Evolutionary conservation across 768 basidiomycete species (phyloP).

Genomic region (Suillus placidus): DNA sequence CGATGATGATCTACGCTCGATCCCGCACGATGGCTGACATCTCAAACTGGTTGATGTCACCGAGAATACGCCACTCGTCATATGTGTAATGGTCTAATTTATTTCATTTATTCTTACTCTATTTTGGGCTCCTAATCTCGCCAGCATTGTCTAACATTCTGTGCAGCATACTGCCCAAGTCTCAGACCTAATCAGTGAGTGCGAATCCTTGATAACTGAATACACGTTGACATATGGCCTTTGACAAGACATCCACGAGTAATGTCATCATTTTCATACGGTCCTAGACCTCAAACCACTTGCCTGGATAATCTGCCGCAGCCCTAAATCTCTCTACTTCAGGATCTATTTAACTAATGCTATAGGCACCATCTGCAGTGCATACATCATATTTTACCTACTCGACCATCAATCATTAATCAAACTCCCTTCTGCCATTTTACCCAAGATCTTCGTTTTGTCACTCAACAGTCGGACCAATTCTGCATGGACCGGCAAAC

Average conservation of each 20-base stretch:
- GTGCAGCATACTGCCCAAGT: not conserved
- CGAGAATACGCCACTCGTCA: not conserved
- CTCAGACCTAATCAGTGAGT: not conserved
- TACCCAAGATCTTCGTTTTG: not conserved
- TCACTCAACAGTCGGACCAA: not conserved
- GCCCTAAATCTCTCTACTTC: not conserved
- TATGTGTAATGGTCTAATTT: not conserved
- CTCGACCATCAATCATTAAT: not conserved
- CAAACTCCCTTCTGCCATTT: not conserved
- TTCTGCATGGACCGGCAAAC: not conserved
- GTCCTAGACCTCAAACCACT: not conserved
- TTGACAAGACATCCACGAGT: not conserved
- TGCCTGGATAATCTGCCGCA: not conserved
- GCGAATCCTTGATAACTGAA: not conserved
- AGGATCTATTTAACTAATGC: not conserved
- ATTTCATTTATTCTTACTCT: conserved; percentile 1
- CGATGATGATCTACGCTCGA: not conserved
- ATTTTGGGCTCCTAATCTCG: not conserved
- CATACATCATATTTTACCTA: not conserved
- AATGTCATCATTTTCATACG: not conserved
- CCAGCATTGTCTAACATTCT: not conserved
- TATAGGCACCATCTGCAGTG: not conserved
- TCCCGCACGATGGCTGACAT: not conserved
- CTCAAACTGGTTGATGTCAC: not conserved
- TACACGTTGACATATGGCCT: not conserved